Evolutionary conservation across 257 asterid genomes (phyloP), one percentile per base, ranked within the genome.

Genomic region (Solanum sitiens): DNA sequence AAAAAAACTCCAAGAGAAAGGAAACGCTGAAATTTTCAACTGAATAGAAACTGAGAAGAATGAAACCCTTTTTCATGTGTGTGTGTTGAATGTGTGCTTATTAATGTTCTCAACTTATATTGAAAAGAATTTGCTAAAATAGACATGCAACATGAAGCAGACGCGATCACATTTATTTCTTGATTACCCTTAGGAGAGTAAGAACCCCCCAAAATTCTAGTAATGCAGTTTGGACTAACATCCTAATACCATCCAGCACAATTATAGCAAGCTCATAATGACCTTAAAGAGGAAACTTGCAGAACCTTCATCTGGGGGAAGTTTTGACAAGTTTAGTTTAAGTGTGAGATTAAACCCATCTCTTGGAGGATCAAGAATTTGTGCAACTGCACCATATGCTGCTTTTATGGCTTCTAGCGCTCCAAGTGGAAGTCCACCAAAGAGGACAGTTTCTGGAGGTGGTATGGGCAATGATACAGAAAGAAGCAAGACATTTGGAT

Each of bases 281-380:
- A 91, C 95, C 94, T 95, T 88, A 90, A 87, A 91, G 91, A 88
- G 90, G 88, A 89, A 94, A 95, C 96, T 91, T 94, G 91, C 92
- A 91, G 91, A 94, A 97, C 98, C 98, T 97, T 94, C 98, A 93
- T 95, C 95, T 87, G 96, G 95, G 87, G 98, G 98, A 91, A 97
- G 98, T 93, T 95, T 95, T 89, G 98, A 93, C 91, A 95, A 93
- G 93, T 95, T 97, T 88, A 97, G 91, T 90, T 97, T 97, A 92
- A 97, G 87, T 12, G 99, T 97, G 89, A 97, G 98, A 90, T 95
- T 94, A 90, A 94, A 97, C 89, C 98, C 98, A 91, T 97, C 99
- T 91, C 94, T 95, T 47, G 99, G 98, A 67, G 98, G 99, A 93
- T 97, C 99, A 87, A 97, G 99, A 92, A 97, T 95, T 88, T 95